Conservation (phyloP, 2,329 filamentous ascomycete species). For the Claviceps paspali region DNA sequence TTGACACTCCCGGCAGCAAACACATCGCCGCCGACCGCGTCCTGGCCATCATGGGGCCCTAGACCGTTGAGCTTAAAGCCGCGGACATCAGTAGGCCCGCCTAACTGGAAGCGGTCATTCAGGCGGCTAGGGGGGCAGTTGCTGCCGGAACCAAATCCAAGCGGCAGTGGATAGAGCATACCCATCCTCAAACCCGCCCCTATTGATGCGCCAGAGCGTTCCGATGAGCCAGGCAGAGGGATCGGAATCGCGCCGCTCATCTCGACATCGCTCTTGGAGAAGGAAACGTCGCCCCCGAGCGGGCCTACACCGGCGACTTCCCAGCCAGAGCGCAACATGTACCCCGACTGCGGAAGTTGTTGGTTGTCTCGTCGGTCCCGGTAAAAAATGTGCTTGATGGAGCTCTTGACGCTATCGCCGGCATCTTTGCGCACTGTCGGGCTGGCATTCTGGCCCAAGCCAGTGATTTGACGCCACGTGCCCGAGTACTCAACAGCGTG, state of each 20-base stretch:
- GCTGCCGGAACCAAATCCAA: conserved; percentile 36
- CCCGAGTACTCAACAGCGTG: conserved; percentile 71
- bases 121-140: conserved; percentile 56
- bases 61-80: conserved; percentile 84
- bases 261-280: conserved; percentile 83
- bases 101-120: conserved; percentile 90
- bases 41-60: conserved; percentile 70
- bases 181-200: conserved; percentile 71
- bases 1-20: conserved; percentile 83
- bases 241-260: conserved; percentile 62
- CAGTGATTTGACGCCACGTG: conserved; percentile 79
- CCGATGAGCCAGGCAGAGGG: conserved; percentile 50
- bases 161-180: conserved; percentile 65
- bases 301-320: conserved; percentile 82
- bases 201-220: conserved; percentile 64
- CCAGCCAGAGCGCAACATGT: conserved; percentile 59
- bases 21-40: conserved; percentile 81
- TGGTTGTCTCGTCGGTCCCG: conserved; percentile 72
- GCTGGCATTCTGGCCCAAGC: conserved; percentile 59
- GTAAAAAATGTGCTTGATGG: conserved; percentile 65
- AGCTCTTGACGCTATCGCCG: conserved; percentile 82
- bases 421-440: conserved; percentile 72
- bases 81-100: conserved; percentile 85
- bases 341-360: conserved; percentile 69
- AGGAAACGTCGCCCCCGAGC: conserved; percentile 78